Base-by-base conservation (phyloP, 2,329 filamentous ascomycete species). In the Thelonectria blattea region DNA sequence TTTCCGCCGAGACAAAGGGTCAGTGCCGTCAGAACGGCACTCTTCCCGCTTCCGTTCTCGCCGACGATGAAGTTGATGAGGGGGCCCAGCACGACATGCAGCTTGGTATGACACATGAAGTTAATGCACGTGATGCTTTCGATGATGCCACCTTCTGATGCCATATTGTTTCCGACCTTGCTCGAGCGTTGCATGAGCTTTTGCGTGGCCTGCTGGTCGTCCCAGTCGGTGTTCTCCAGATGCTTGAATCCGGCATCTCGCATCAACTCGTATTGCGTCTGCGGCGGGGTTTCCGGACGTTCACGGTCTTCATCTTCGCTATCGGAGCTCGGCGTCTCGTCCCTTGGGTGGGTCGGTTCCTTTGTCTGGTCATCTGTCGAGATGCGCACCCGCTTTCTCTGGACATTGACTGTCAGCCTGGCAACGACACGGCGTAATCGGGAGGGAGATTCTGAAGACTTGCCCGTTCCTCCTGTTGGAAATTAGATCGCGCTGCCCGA, bases 41-140 rank as follows among this genome's bases (percentile, higher is more conserved):
- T 99, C 80, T 99, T 99, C 37, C 95, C 95, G 73, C 94, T 98
- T 32, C 95, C 95, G 73, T 99, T 99, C 75, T 97, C 93, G 15
- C 95, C 95, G 56, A 97, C 93, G 63, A 99, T 93, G 77, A 99
- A 99, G 76, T 99, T 99, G 75, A 99, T 96, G 39, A 97, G 81
- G 0, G 95, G 95, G 0, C 95, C 95, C n/a, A 99, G 82, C 58
- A 90, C 85, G 61, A 96, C 91, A 45, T 90, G 87, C 17, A 98
- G 84, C 56, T 89, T 88, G 46, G 88, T 82, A 74, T 99, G 95
- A 71, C 94, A 98, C 95, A 98, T 98, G 77, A 98, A 98, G 74
- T 97, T 97, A 68, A 88, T 85, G 74, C 93, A 96, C 39, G 88
- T 90, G 56, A 98, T 90, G 64, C 89, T 89, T 74, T 97, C 90